These are phyloP conservation scores for Cutaneotrichosporon arboriforme DNA, from an alignment of 1,284 basidiomycete genomes.

Conservation along the genomic window DNA sequence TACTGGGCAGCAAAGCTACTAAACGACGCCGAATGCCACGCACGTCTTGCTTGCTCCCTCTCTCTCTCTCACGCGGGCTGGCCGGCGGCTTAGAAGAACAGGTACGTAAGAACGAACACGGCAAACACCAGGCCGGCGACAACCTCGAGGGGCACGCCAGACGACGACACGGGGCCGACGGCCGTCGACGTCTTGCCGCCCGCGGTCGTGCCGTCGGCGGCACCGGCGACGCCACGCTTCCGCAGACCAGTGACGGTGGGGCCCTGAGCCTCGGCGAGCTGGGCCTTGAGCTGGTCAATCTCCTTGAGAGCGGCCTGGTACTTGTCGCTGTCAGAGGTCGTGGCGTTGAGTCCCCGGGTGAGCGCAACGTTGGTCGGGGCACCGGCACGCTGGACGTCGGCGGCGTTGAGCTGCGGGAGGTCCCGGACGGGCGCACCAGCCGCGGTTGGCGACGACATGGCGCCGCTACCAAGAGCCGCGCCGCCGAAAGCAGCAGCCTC, in stretches of 20 bases:
- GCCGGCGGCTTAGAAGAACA: slow-evolving; percentile 48
- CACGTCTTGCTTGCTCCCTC: slow-evolving; percentile 1
- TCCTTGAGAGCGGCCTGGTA: slow-evolving; percentile 40
- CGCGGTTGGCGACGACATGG: slow-evolving; percentile 1
- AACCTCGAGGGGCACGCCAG: slow-evolving; percentile 54
- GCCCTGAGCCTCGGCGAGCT: slow-evolving; percentile 32
- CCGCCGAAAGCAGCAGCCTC: slow-evolving; percentile 9
- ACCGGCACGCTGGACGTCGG: slow-evolving; percentile 24
- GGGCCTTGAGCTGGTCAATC: slow-evolving; percentile 42
- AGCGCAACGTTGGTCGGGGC: slow-evolving; percentile 35
- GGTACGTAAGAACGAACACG: slow-evolving; percentile 56
- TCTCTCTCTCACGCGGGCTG: too few species aligned
- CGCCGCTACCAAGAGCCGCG: neutral
- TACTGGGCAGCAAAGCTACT: slow-evolving; percentile 2
- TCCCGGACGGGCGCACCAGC: neutral
- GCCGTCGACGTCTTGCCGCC: slow-evolving; percentile 30
- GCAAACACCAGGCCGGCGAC: slow-evolving; percentile 52
- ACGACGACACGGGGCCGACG: slow-evolving; percentile 8
- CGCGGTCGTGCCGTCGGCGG: slow-evolving; percentile 19
- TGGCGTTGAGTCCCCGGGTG: slow-evolving; percentile 32
- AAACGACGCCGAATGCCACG: neutral
- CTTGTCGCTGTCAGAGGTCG: slow-evolving; percentile 43
- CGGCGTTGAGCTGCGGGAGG: slow-evolving; percentile 30
- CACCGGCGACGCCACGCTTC: slow-evolving; percentile 35
- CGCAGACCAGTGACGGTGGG: slow-evolving; percentile 40